These are phyloP conservation scores for Houttuynia cordata DNA, from an alignment of 164 flowering plant species.

Conservation along the genomic window DNA sequence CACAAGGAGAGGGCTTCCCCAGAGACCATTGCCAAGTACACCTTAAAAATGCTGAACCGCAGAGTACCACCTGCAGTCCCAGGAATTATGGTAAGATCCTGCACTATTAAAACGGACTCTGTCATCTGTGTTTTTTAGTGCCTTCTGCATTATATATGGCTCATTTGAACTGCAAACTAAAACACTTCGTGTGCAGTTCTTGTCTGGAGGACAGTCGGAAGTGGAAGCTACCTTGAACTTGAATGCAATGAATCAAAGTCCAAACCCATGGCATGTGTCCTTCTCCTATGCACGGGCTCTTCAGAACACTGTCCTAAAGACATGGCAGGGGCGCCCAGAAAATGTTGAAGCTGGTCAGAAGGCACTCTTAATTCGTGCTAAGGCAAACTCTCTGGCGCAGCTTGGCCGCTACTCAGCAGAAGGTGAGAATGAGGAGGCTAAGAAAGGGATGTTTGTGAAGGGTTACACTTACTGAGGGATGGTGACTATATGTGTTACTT, in stretches of 20 bases:
- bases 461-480: constrained; percentile 53
- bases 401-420: constrained; percentile 68
- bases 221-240: constrained; percentile 70
- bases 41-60: constrained; percentile 59
- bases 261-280: constrained; percentile 85
- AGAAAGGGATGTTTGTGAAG: constrained; percentile 81
- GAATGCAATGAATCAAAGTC: constrained; percentile 80
- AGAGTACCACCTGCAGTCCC: constrained; percentile 85
- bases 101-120: not conserved
- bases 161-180: not conserved
- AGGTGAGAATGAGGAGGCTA: constrained; percentile 68
- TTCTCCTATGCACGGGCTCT: constrained; percentile 83
- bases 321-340: constrained; percentile 78
- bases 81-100: constrained; percentile 56
- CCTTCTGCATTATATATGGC: constrained; percentile 2
- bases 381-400: constrained; percentile 80
- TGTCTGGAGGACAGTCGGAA: constrained; percentile 85
- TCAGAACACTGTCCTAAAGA: constrained; percentile 66
- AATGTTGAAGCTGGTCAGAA: constrained; percentile 58
- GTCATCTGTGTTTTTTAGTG: no score
- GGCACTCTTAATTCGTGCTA: constrained; percentile 61
- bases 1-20: constrained; percentile 75
- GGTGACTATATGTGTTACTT: not conserved
- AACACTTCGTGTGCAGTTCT: constrained; percentile 28
- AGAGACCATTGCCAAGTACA: constrained; percentile 56